phyloP scores from a whole-genome alignment of 148 eudicot species.

The Silene latifolia region DNA sequence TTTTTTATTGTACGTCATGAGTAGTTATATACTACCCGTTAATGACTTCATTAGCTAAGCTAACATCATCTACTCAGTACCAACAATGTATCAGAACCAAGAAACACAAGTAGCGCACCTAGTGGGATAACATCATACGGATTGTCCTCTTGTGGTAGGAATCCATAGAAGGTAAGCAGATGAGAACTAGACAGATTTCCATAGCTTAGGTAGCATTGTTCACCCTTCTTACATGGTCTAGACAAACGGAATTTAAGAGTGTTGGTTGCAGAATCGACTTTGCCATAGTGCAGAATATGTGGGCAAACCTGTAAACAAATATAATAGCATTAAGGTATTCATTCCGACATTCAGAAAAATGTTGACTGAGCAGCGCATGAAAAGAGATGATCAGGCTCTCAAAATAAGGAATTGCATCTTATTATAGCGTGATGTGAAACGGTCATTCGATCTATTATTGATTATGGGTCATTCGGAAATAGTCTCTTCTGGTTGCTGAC shows the following conservation, averaged over 20 bases:
- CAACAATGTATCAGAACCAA: background rate
- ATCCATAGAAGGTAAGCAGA: slow-evolving; percentile 85
- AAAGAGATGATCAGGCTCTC: background rate
- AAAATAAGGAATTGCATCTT: too few relatives aligned
- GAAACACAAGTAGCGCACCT: slow-evolving; percentile 40
- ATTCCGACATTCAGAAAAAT: background rate
- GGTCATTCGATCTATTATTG: too few relatives aligned
- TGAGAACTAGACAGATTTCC: slow-evolving; percentile 87
- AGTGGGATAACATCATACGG: slow-evolving; percentile 79
- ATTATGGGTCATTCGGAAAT: too few relatives aligned
- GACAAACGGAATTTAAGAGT: slow-evolving; percentile 69
- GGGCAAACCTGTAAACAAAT: slow-evolving; percentile 57
- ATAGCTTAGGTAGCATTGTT: slow-evolving; percentile 83
- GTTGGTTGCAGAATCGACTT: slow-evolving; percentile 57
- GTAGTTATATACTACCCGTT: too few relatives aligned
- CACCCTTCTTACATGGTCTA: slow-evolving; percentile 79
- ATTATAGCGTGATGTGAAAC: too few relatives aligned
- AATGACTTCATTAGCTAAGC: too few relatives aligned
- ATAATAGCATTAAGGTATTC: background rate
- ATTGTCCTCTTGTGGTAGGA: slow-evolving; percentile 60
- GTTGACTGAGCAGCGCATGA: background rate
- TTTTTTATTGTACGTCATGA: too few relatives aligned
- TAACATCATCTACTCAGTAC: too few relatives aligned
- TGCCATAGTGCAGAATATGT: slow-evolving; percentile 82
- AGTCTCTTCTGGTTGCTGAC: too few relatives aligned